Evolutionary conservation across 2,329 filamentous ascomycete genomes (phyloP).

Genomic region (Teratosphaeria nubilosa): DNA sequence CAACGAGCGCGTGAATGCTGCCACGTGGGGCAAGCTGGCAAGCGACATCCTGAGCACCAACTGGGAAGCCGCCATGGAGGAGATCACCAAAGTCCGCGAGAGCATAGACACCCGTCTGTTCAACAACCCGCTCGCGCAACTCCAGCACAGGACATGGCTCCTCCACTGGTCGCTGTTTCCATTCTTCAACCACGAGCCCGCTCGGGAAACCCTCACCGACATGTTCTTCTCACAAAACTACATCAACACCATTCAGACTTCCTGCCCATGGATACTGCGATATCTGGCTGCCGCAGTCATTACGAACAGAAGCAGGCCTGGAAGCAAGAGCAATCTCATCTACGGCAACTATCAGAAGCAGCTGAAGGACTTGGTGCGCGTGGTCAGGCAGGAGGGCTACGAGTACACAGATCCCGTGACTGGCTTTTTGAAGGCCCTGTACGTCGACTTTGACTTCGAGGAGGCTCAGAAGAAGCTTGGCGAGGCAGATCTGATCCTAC

Average conservation of each 20-base stretch:
- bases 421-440: slow-evolving; percentile 90
- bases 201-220: slow-evolving; percentile 83
- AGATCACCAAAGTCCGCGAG: slow-evolving; percentile 82
- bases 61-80: slow-evolving; percentile 90
- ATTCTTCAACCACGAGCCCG: slow-evolving; percentile 93
- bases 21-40: slow-evolving; percentile 96
- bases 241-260: slow-evolving; percentile 99
- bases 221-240: slow-evolving; percentile 94
- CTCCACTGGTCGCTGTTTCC: slow-evolving; percentile 98
- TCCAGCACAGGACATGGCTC: slow-evolving; percentile 92
- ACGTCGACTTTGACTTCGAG: slow-evolving; percentile 94
- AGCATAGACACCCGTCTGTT: slow-evolving; percentile 89
- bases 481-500: slow-evolving; percentile 82
- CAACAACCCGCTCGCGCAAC: slow-evolving; percentile 89
- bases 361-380: slow-evolving; percentile 90
- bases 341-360: slow-evolving; percentile 97
- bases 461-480: slow-evolving; percentile 83
- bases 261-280: slow-evolving; percentile 89
- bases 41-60: slow-evolving; percentile 90
- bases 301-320: slow-evolving; percentile 62
- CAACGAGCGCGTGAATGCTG: slow-evolving; percentile 91
- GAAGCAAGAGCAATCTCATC: slow-evolving; percentile 91
- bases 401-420: slow-evolving; percentile 95
- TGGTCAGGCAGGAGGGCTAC: slow-evolving; percentile 94
- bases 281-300: slow-evolving; percentile 93